phyloP scores from a whole-genome alignment of 1,284 basidiomycete species.

The Puccinia hordei region DNA sequence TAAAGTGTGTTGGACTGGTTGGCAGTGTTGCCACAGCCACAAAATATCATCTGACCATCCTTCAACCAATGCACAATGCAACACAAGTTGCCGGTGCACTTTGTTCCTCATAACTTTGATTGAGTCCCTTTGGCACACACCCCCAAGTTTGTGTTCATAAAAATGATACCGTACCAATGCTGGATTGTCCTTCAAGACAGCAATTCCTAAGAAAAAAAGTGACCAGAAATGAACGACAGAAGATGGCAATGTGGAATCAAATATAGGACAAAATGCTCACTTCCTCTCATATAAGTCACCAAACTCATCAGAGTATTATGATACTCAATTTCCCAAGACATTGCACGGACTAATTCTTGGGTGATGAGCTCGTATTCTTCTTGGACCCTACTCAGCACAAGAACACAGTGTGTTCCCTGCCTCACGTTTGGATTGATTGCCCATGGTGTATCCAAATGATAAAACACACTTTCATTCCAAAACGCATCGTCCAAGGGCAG shows the following conservation, averaged over 20 bases:
- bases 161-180: background rate
- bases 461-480: slow-evolving; percentile 3
- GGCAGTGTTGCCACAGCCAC: background rate
- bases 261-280: background rate
- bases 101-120: background rate
- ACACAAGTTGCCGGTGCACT: background rate
- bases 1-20: background rate
- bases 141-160: background rate
- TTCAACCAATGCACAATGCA: background rate
- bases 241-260: background rate
- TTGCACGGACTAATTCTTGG: slow-evolving; percentile 1
- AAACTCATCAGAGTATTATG: background rate
- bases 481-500: background rate
- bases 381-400: background rate
- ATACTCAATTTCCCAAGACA: background rate
- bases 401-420: background rate
- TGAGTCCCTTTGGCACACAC: background rate
- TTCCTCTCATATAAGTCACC: background rate
- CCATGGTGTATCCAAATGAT: slow-evolving; percentile 9
- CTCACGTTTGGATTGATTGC: background rate
- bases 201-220: background rate
- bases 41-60: background rate
- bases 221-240: background rate
- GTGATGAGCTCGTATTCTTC: slow-evolving; percentile 2
- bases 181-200: background rate